These are phyloP conservation scores for Lathyrus oleraceus DNA, from an alignment of 306 rosid species.

Conservation along the genomic window DNA sequence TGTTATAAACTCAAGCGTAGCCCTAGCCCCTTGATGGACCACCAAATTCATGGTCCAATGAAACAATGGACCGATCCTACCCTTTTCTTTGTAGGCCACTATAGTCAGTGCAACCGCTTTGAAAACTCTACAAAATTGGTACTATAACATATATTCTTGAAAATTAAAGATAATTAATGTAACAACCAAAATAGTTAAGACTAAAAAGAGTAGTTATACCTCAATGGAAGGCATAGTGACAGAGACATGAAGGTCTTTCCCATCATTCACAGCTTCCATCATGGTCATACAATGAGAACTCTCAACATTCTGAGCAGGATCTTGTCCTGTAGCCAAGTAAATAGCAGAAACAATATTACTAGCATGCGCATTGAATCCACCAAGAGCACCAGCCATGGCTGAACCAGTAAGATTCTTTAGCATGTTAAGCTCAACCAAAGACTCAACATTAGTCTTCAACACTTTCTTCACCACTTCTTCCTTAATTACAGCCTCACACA, in stretches of 20 bases:
- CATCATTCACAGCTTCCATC: slow-evolving; percentile 84
- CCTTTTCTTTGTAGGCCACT: not conserved
- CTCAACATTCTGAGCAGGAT: slow-evolving; percentile 94
- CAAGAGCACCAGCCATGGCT: slow-evolving; percentile 90
- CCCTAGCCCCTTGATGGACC: not conserved
- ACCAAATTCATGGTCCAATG: not conserved
- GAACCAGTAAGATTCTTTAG: slow-evolving; percentile 90
- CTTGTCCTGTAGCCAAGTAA: slow-evolving; percentile 92
- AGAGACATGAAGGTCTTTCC: slow-evolving; percentile 81
- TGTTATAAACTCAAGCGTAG: too few species aligned
- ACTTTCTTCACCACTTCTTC: slow-evolving; percentile 82
- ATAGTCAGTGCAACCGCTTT: not conserved
- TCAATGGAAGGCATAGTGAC: slow-evolving; percentile 94
- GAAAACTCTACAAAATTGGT: not conserved
- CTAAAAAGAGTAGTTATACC: slow-evolving; percentile 39
- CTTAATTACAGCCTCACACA: slow-evolving; percentile 77
- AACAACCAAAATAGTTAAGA: not conserved
- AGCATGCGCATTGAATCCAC: slow-evolving; percentile 96
- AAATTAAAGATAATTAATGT: not conserved
- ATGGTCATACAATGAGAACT: slow-evolving; percentile 91
- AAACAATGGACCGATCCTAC: too few species aligned
- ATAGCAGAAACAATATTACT: slow-evolving; percentile 83
- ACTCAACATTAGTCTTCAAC: slow-evolving; percentile 71
- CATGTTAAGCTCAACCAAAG: slow-evolving; percentile 88
- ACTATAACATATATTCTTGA: not conserved